Conservation (phyloP, 2,329 filamentous ascomycete genomes). For the Niveomyces coronatus region DNA sequence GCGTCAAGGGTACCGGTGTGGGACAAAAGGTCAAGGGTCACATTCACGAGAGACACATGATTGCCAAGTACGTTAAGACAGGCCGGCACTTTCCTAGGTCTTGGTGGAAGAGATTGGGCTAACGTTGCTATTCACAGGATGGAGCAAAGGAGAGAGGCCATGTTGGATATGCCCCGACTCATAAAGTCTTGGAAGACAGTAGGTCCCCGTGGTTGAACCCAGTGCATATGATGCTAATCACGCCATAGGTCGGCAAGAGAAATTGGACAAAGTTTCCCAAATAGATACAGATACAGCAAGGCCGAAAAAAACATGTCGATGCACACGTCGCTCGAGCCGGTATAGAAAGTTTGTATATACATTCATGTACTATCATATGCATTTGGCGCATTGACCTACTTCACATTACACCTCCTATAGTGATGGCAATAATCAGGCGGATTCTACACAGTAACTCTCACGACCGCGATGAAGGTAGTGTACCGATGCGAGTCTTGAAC, state of each 20-base stretch:
- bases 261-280: slow-evolving; percentile 50
- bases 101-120: slow-evolving; percentile 15
- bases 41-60: slow-evolving; percentile 78
- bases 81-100: not conserved
- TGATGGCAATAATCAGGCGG: too few species aligned
- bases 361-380: slow-evolving; percentile 21
- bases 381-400: too few species aligned
- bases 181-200: slow-evolving; percentile 92
- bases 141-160: slow-evolving; percentile 82
- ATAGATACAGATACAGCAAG: slow-evolving; percentile 23
- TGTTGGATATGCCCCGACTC: slow-evolving; percentile 89
- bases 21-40: slow-evolving; percentile 95
- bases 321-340: not conserved
- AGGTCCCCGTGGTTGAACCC: too few species aligned
- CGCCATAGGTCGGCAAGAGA: slow-evolving; percentile 39
- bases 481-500: too few species aligned
- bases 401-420: too few species aligned
- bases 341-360: slow-evolving; percentile 10
- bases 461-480: too few species aligned
- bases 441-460: too few species aligned
- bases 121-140: slow-evolving; percentile 41
- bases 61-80: slow-evolving; percentile 48
- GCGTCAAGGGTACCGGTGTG: slow-evolving; percentile 85
- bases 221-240: slow-evolving; percentile 23
- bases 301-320: not conserved